Base-by-base conservation (phyloP, 345 rosid species). In the Brassica rapa region DNA sequence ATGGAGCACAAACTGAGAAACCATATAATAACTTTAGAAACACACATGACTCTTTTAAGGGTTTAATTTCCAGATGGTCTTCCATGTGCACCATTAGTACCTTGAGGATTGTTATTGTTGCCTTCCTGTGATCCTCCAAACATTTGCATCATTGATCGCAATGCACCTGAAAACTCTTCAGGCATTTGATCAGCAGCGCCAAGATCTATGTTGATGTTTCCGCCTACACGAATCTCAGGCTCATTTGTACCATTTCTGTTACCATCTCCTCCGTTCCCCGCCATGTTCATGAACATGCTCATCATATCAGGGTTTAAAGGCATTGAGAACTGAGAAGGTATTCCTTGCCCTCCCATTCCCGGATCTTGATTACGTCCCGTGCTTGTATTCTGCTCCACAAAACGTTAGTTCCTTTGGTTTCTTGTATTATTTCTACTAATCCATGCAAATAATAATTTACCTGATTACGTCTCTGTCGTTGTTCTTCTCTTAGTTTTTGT, bases 101-200 rank as follows among this genome's bases (percentile, higher is more conserved):
- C 86, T 66, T 84, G 88, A 59, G 85, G 24, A 68, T 85, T 61
- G 12, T 61, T 41, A 16, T 37, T 12, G 46, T 37, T 49, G 27
- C 77, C 75, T 81, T 80, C 84, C 7, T 84, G 73, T 24, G 91
- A 69, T 23, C 89, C 78, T 24, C 91, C 91, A 19, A 93, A 86
- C 93, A 89, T 86, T 24, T 81, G 87, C 94, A 93, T 90, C 83
- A 88, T 55, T 14, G 93, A 88, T 75, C 87, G 83, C 77, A 90
- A 78, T 12, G 93, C 91, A 21, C 88, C 91, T 0, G 85, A 79
- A 21, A 93, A 30, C 35, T 90, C 93, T 55, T 68, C 84, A 0
- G 84, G 82, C 69, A 77, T 73, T 77, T 72, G 68, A 24, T 77
- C 72, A 0, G 59, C 60, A 6, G 12, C 68, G 4, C 82, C 82